Percentiles rank a stretch among this genome's conserved stretches.
Evolutionary conservation across 2,329 filamentous ascomycete genomes (phyloP).

Genomic region (Dactylellina parvicollis): DNA sequence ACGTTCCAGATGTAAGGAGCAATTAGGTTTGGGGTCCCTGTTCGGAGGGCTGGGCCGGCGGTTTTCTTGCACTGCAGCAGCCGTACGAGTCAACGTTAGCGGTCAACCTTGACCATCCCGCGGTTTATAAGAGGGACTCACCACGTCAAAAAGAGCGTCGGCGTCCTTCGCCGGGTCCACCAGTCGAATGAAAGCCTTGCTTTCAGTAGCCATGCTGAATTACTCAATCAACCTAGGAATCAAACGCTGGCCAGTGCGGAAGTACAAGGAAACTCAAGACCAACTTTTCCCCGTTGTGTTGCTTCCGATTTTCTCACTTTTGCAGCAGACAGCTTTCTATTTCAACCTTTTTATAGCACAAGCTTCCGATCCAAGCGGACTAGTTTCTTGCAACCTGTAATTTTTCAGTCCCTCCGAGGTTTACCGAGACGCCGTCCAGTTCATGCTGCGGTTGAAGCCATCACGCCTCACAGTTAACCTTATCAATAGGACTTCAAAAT

Average conservation of each 20-base stretch:
- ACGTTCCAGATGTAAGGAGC: constrained; percentile 57
- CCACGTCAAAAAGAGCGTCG: constrained; percentile 42
- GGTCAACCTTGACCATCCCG: not conserved
- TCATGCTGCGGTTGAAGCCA: too few species aligned
- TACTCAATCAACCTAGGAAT: not conserved
- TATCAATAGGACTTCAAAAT: not conserved
- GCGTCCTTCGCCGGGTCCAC: constrained; percentile 43
- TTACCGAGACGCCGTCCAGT: too few species aligned
- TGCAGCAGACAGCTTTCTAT: too few species aligned
- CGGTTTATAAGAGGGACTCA: constrained; percentile 12
- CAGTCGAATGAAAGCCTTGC: constrained; percentile 40
- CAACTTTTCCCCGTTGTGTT: not conserved
- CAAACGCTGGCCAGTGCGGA: too few species aligned
- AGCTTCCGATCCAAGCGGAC: too few species aligned
- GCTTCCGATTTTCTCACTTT: too few species aligned
- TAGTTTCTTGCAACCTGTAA: too few species aligned
- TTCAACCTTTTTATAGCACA: too few species aligned
- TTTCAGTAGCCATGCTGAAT: constrained; percentile 20
- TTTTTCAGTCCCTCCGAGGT: too few species aligned
- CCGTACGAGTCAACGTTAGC: not conserved
- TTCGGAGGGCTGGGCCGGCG: constrained; percentile 49
- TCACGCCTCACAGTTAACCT: too few species aligned
- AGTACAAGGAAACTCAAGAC: not conserved
- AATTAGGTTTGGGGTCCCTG: constrained; percentile 37
- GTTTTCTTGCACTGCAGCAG: constrained; percentile 47